phyloP scores from a whole-genome alignment of 2,329 filamentous ascomycete genomes.

The Monilinia aucupariae region DNA sequence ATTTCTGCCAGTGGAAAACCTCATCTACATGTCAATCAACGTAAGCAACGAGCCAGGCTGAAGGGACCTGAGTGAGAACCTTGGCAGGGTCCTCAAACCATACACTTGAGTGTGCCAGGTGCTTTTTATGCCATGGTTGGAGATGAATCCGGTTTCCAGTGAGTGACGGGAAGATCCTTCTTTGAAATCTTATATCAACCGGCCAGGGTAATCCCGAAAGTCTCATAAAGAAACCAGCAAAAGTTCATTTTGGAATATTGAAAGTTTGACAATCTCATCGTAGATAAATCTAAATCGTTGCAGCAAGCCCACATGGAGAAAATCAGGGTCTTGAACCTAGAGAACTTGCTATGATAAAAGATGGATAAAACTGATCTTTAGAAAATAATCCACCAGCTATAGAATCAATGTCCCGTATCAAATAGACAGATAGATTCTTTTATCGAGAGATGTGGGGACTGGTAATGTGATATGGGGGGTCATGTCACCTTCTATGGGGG shows the following conservation, averaged over 20 bases:
- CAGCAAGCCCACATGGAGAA: background rate
- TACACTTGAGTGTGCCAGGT: background rate
- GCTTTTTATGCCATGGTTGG: background rate
- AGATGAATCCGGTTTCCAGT: background rate
- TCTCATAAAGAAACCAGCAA: background rate
- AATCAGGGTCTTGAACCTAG: background rate
- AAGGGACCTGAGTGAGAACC: background rate
- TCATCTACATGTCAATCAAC: constrained; percentile 7
- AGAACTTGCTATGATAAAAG: background rate
- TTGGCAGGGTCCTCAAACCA: background rate
- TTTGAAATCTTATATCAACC: background rate
- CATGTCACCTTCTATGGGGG: background rate
- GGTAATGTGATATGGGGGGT: background rate
- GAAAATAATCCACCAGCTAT: background rate
- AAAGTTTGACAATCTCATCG: background rate
- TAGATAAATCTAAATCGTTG: background rate
- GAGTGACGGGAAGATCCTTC: background rate
- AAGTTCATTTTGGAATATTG: no score
- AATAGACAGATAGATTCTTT: background rate
- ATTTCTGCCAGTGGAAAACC: background rate
- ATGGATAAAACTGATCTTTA: background rate
- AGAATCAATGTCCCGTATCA: background rate
- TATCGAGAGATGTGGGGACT: background rate
- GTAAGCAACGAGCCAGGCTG: constrained; percentile 8
- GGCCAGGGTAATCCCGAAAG: background rate